Percentiles rank a stretch among this genome's conserved stretches.
Evolutionary conservation across 352 stramenopile genomes (phyloP).

Genomic region (Phytophthora vignae): DNA sequence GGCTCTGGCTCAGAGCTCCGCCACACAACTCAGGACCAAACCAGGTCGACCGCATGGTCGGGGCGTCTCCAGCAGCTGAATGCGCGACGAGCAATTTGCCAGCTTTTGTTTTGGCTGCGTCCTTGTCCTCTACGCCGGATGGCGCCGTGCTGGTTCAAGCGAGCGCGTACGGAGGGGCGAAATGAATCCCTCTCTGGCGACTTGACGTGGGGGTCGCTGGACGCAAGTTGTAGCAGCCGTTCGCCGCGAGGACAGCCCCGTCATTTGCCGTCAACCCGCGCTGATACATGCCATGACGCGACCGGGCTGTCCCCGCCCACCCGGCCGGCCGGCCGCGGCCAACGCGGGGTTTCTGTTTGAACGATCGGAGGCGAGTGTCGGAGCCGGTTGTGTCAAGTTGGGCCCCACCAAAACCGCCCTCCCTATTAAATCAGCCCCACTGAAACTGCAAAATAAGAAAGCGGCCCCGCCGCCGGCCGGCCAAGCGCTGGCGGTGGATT

Average conservation of each 20-base stretch:
- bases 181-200: slow-evolving; percentile 18
- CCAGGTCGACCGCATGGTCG: background rate
- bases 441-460: slow-evolving; percentile 19
- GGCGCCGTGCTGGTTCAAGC: slow-evolving; percentile 12
- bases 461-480: background rate
- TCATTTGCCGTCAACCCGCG: slow-evolving; percentile 15
- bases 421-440: slow-evolving; percentile 9
- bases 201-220: slow-evolving; percentile 25
- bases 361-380: background rate
- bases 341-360: background rate
- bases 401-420: slow-evolving; percentile 9
- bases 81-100: slow-evolving; percentile 12
- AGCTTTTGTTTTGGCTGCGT: background rate
- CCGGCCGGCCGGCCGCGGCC: background rate
- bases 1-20: background rate
- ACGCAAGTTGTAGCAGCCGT: slow-evolving; percentile 29
- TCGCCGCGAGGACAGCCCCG: slow-evolving; percentile 17
- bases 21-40: slow-evolving; percentile 5
- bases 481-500: slow-evolving; percentile 32
- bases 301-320: slow-evolving; percentile 3
- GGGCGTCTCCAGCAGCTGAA: slow-evolving; percentile 6
- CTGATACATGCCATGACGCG: slow-evolving; percentile 29
- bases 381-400: background rate
- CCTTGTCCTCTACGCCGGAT: background rate
- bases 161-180: slow-evolving; percentile 6